Evolutionary conservation across 2,329 filamentous ascomycete species (phyloP).

Genomic region (Pyrenophora graminea): DNA sequence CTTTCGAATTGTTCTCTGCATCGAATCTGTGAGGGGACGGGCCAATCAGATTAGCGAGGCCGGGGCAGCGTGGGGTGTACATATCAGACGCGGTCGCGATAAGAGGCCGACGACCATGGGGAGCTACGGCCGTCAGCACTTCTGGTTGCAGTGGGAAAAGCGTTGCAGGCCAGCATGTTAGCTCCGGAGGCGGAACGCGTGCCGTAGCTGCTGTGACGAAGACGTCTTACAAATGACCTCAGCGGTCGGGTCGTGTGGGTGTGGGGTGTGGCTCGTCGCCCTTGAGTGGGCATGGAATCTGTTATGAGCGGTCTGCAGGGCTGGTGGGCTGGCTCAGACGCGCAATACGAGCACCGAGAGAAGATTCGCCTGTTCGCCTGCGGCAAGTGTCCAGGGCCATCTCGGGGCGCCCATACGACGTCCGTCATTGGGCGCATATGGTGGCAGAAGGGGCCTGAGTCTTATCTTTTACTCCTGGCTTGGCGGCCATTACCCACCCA

Average conservation of each 20-base stretch:
- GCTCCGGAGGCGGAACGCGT: background rate
- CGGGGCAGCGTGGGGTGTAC: slow-evolving; percentile 26
- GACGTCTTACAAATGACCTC: slow-evolving; percentile 22
- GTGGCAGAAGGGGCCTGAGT: slow-evolving; percentile 16
- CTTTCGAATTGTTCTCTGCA: slow-evolving; percentile 11
- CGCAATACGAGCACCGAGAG: slow-evolving; percentile 8
- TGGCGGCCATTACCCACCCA: slow-evolving; percentile 21
- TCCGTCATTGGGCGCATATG: slow-evolving; percentile 21
- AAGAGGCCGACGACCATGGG: slow-evolving; percentile 17
- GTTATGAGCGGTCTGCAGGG: too few relatives aligned
- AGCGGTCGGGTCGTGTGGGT: slow-evolving; percentile 22
- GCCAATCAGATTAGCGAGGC: slow-evolving; percentile 21
- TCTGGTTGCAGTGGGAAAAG: background rate
- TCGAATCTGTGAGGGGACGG: slow-evolving; percentile 10
- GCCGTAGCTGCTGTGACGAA: slow-evolving; percentile 20
- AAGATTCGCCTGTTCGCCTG: slow-evolving; percentile 12
- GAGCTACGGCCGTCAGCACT: background rate
- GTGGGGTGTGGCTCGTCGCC: background rate
- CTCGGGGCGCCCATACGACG: slow-evolving; percentile 15
- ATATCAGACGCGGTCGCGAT: slow-evolving; percentile 23
- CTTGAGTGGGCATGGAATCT: background rate
- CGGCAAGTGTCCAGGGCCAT: slow-evolving; percentile 3
- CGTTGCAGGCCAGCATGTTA: slow-evolving; percentile 4
- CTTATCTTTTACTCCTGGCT: slow-evolving; percentile 36
- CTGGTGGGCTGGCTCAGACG: slow-evolving; percentile 9